phyloP scores from a whole-genome alignment of 345 rosid genomes.

The Geranium brycei region DNA sequence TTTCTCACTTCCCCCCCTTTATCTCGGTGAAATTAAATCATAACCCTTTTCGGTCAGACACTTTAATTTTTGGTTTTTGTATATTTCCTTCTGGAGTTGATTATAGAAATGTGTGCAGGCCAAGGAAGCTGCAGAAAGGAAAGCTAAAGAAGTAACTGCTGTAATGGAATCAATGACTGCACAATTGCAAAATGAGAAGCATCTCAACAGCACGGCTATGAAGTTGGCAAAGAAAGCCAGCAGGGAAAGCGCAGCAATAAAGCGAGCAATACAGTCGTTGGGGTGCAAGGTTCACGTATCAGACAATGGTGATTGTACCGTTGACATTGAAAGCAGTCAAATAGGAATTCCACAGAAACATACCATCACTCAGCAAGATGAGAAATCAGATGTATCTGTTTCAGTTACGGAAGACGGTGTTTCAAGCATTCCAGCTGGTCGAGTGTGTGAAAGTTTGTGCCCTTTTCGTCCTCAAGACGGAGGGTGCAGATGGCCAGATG shows the following conservation, averaged over 20 bases:
- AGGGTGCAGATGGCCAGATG: conserved; percentile 86
- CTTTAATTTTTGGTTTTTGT: background rate
- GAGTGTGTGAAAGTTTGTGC: conserved; percentile 54
- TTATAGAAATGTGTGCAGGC: conserved; percentile 28
- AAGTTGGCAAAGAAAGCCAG: conserved; percentile 55
- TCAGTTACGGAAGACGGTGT: conserved; percentile 32
- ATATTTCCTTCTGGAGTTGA: background rate
- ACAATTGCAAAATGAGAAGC: conserved; percentile 55
- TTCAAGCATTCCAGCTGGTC: conserved; percentile 23
- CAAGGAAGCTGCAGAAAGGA: conserved; percentile 63
- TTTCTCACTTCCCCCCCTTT: no score
- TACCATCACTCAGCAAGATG: conserved; percentile 17
- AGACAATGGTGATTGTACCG: conserved; percentile 39
- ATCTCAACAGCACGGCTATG: conserved; percentile 43
- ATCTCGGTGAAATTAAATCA: background rate
- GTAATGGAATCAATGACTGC: conserved; percentile 41
- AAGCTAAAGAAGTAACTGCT: conserved; percentile 34
- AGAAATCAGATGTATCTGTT: conserved; percentile 49
- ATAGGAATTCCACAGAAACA: conserved; percentile 18
- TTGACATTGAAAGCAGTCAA: conserved; percentile 38
- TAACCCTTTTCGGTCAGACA: background rate
- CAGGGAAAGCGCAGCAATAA: conserved; percentile 53
- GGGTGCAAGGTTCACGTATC: conserved; percentile 81
- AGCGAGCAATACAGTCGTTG: conserved; percentile 66
- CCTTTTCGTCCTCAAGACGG: conserved; percentile 57